Percentiles rank a stretch among this genome's conserved stretches.
phyloP scores from a whole-genome alignment of 768 basidiomycete genomes.

The Kockovaella imperatae region DNA sequence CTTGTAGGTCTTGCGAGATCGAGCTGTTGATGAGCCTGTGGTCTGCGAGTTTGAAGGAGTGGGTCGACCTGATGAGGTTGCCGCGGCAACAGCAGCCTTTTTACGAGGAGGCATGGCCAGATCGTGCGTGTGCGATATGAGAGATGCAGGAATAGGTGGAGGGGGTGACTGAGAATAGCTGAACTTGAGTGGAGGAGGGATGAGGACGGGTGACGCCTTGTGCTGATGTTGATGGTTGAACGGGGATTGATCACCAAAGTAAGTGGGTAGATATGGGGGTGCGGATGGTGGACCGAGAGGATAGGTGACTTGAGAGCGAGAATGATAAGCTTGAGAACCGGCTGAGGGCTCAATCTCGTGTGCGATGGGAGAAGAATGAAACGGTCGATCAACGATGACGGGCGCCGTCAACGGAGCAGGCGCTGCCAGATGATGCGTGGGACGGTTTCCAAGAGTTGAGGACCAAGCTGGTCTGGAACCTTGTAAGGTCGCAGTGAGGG shows the following conservation, averaged over 20 bases:
- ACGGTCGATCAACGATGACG: not conserved
- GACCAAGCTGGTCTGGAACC: constrained; percentile 7
- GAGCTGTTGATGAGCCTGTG: not conserved
- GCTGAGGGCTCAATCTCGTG: not conserved
- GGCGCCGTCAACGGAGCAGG: too few relatives aligned
- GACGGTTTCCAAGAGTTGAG: constrained; percentile 1
- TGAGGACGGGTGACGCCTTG: constrained; percentile 15
- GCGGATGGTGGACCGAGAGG: not conserved
- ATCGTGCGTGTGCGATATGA: not conserved
- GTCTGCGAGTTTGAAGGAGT: constrained; percentile 6
- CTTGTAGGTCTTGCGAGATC: constrained; percentile 10
- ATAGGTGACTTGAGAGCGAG: not conserved
- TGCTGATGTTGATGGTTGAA: not conserved
- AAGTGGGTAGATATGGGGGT: not conserved
- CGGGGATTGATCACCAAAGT: not conserved
- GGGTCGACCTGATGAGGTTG: constrained; percentile 5
- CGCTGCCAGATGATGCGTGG: too few relatives aligned
- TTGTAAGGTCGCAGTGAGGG: constrained; percentile 13
- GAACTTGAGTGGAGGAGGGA: constrained; percentile 37
- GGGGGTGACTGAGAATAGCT: constrained; percentile 32
- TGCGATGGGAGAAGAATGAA: not conserved
- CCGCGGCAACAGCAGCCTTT: constrained; percentile 7
- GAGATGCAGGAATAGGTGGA: not conserved
- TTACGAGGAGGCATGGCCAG: constrained; percentile 26
- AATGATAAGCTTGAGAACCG: not conserved